Base-by-base conservation (phyloP, 1,284 basidiomycete genomes). In the Ustilago esculenta region DNA sequence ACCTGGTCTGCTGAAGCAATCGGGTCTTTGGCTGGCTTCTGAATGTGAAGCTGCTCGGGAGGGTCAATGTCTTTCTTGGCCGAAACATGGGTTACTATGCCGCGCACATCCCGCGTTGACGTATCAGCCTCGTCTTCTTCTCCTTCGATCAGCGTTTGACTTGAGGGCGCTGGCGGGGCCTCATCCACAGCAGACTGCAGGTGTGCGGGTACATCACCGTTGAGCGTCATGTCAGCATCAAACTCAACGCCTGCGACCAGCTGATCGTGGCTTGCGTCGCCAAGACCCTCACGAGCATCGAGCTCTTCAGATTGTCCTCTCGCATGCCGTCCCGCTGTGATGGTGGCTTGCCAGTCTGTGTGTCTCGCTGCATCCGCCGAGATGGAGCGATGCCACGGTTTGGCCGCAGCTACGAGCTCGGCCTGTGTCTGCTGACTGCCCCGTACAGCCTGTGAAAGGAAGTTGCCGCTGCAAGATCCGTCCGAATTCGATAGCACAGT, bases 321-420 rank as follows among this genome's bases (percentile, higher is more conserved):
- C 1, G 34, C 15, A 20, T 25, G 32, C 27, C 36, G 25, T 2
- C 18, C 32, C 6, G 23, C 32, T 14, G 20, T 24, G 8, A 17
- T 14, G 33, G 17, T n/a, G 5, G 15, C 4, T 27, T 20, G 4
- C 7, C 12, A 43, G 17, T 27, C 24, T 1, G 33, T 30, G 18
- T 53, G 37, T 25, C 48, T 42, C 1, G 49, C 55, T 5, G 66
- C 66, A 18, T 59, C 61, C 2, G 54, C 58, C 33, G 68, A 71
- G 17, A 71, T 59, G 27, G 63, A 66, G 11, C 68, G 61, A 29
- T 66, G 63, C 68, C 68, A 71, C 0, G 68, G 63, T 39, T 58
- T 58, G 20, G 68, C 68, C 4, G 56, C 58, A 23, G 63, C 58
- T 9, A 66, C 55, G 20, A 68, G 48, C 5, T 43, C 50, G 4